Conservation (phyloP, 2,329 filamentous ascomycete species). For the Arachnomyces sp. region DNA sequence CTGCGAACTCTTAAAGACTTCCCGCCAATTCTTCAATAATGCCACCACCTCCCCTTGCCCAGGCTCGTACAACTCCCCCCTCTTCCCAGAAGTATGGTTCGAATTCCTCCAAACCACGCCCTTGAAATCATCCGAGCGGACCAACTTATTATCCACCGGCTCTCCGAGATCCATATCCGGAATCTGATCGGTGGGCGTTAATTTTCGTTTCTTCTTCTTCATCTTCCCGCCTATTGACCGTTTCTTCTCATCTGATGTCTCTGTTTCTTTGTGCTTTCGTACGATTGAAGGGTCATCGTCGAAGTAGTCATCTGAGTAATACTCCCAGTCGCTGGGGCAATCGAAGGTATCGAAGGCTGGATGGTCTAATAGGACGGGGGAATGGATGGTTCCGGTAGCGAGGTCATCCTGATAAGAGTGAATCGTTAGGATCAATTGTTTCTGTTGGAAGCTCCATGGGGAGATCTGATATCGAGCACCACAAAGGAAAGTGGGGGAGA, state of each 20-base stretch:
- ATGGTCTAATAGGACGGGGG: conserved; percentile 24
- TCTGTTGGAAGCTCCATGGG: background rate
- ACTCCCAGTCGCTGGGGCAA: conserved; percentile 24
- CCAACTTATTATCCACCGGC: no score
- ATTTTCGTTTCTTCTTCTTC: conserved; percentile 1
- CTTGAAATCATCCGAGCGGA: conserved; percentile 19
- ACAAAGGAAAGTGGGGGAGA: background rate
- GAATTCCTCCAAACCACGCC: conserved; percentile 34
- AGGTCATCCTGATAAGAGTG: conserved; percentile 22
- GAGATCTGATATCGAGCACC: background rate
- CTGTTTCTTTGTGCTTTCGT: conserved; percentile 1
- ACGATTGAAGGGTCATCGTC: conserved; percentile 14
- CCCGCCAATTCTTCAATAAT: conserved; percentile 40
- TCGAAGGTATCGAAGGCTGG: conserved; percentile 20
- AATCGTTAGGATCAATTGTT: background rate
- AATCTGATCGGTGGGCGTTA: background rate
- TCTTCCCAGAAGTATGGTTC: conserved; percentile 16
- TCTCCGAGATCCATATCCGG: no score
- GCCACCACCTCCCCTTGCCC: conserved; percentile 37
- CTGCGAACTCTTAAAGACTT: conserved; percentile 33
- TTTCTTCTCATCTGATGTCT: background rate
- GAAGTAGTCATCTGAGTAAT: conserved; percentile 20
- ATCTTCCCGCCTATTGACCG: background rate
- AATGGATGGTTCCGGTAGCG: conserved; percentile 22
- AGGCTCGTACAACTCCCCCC: conserved; percentile 26